Percentiles rank a stretch among this genome's conserved stretches.
Evolutionary conservation across 352 stramenopile genomes (phyloP).

Genomic region (Phytophthora colocasiae): DNA sequence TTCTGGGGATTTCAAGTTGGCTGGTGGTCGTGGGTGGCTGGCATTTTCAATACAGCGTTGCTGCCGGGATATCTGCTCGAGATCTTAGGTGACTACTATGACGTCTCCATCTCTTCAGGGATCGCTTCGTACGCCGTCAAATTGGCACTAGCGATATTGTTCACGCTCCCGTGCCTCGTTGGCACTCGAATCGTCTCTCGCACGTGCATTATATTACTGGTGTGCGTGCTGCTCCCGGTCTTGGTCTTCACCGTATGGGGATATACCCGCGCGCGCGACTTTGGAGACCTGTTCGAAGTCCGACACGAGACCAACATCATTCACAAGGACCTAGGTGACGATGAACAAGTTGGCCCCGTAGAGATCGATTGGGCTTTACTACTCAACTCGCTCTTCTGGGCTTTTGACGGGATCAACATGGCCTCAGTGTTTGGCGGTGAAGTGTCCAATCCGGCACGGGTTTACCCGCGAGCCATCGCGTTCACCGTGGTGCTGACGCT

Average conservation of each 20-base stretch:
- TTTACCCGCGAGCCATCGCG: conserved; percentile 62
- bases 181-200: conserved; percentile 45
- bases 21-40: conserved; percentile 83
- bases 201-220: conserved; percentile 37
- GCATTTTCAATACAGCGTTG: conserved; percentile 66
- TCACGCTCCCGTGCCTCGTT: conserved; percentile 45
- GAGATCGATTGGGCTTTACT: conserved; percentile 79
- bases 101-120: conserved; percentile 34
- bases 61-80: conserved; percentile 50
- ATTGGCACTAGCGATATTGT: conserved; percentile 31
- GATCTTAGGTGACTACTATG: conserved; percentile 47
- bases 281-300: conserved; percentile 94
- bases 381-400: conserved; percentile 95
- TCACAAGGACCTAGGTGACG: conserved; percentile 30
- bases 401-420: conserved; percentile 92
- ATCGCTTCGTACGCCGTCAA: conserved; percentile 44
- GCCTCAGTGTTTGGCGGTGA: conserved; percentile 88
- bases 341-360: conserved; percentile 66
- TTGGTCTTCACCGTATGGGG: conserved; percentile 70
- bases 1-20: conserved; percentile 86
- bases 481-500: conserved; percentile 37
- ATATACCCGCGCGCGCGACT: conserved; percentile 43
- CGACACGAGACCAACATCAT: conserved; percentile 45
- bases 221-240: conserved; percentile 82
- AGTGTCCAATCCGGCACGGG: conserved; percentile 74